Percentiles rank a stretch among this genome's conserved stretches.
Conservation (phyloP, 2,329 filamentous ascomycete species). For the Talaromyces sp. region DNA sequence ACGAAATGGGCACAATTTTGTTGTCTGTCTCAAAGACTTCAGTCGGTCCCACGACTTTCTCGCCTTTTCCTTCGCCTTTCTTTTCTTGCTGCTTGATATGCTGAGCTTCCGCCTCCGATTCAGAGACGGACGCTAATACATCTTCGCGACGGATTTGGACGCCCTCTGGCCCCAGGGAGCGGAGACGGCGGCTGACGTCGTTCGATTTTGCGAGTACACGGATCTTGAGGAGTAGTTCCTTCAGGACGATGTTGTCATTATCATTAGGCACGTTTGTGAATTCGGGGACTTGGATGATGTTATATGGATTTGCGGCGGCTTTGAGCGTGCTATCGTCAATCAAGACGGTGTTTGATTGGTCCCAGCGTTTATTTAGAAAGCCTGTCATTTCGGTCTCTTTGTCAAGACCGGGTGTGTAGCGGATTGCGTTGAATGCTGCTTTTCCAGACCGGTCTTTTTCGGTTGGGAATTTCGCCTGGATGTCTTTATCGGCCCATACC, state of each 20-base stretch:
- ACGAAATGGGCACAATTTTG: neutral
- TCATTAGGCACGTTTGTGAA: constrained; percentile 53
- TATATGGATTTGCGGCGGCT: constrained; percentile 76
- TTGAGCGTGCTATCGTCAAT: constrained; percentile 84
- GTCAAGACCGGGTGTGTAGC: neutral
- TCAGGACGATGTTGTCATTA: constrained; percentile 45
- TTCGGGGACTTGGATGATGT: constrained; percentile 76
- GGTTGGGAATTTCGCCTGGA: constrained; percentile 44
- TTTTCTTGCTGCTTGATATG: neutral
- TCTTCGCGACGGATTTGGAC: constrained; percentile 12
- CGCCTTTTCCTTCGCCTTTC: neutral
- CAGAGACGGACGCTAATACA: neutral
- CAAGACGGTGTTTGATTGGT: constrained; percentile 81
- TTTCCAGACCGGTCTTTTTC: constrained; percentile 18
- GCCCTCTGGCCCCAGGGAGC: constrained; percentile 31
- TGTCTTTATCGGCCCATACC: constrained; percentile 60
- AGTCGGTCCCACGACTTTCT: neutral
- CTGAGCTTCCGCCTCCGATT: neutral
- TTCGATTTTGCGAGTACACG: constrained; percentile 49
- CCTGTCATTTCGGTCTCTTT: constrained; percentile 27
- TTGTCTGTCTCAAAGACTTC: constrained; percentile 1
- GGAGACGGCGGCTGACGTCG: constrained; percentile 46
- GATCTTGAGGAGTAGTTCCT: constrained; percentile 52
- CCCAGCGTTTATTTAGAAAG: constrained; percentile 54
- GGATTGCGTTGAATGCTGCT: neutral